These are phyloP conservation scores for Cordyceps farinosa DNA, from an alignment of 2,329 filamentous ascomycete species.

Conservation along the genomic window DNA sequence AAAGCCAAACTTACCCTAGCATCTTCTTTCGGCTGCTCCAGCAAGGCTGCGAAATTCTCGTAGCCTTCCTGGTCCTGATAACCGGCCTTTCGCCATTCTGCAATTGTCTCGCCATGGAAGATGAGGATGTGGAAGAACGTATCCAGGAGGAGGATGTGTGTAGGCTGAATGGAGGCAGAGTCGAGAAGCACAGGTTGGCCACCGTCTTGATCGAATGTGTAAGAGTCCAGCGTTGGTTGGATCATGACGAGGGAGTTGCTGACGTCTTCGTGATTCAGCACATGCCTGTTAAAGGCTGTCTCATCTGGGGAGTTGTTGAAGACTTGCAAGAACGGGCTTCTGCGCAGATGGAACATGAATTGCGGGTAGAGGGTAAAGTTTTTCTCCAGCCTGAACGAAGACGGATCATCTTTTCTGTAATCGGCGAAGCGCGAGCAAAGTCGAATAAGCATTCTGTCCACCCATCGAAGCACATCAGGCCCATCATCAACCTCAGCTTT, in stretches of 20 bases:
- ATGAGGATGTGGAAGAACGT: slow-evolving; percentile 99
- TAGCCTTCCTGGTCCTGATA: slow-evolving; percentile 98
- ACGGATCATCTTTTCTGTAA: slow-evolving; percentile 96
- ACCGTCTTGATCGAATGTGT: slow-evolving; percentile 93
- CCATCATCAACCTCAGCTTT: slow-evolving; percentile 98
- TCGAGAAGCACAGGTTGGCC: slow-evolving; percentile 91
- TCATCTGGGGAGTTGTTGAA: slow-evolving; percentile 99
- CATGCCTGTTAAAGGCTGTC: slow-evolving; percentile 97
- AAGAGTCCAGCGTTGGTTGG: slow-evolving; percentile 93
- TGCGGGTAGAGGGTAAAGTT: slow-evolving; percentile 99
- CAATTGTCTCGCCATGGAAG: slow-evolving; percentile 97
- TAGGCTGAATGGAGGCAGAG: slow-evolving; percentile 91
- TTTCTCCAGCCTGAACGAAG: slow-evolving; percentile 94
- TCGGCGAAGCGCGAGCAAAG: slow-evolving; percentile 96
- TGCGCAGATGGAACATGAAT: slow-evolving; percentile 98
- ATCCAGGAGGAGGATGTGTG: slow-evolving; percentile 89
- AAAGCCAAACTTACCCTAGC: slow-evolving; percentile 64
- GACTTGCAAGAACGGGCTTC: slow-evolving; percentile 96
- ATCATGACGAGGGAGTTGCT: slow-evolving; percentile 98
- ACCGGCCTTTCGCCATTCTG: slow-evolving; percentile 95
- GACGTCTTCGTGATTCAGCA: slow-evolving; percentile 95
- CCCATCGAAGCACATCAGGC: slow-evolving; percentile 96
- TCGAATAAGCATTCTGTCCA: slow-evolving; percentile 96
- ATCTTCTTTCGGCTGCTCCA: slow-evolving; percentile 95
- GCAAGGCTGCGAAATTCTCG: slow-evolving; percentile 84